Conservation (phyloP, 768 basidiomycete genomes). For the Pleurotus cornucopiae region DNA sequence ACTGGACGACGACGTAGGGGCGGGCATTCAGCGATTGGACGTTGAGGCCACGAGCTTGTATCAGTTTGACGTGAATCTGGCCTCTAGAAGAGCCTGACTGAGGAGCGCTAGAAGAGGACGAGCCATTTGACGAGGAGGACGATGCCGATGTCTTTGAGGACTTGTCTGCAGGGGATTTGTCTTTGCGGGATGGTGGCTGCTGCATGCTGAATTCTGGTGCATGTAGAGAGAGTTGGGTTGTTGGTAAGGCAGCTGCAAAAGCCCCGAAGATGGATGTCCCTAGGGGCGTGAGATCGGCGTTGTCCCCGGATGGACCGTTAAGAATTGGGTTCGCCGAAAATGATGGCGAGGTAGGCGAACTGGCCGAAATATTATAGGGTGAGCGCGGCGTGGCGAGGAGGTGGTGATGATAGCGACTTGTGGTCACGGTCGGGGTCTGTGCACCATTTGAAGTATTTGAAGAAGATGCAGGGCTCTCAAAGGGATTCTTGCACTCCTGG, state of each 20-base stretch:
- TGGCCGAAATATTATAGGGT: constrained; percentile 8
- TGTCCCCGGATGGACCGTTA: constrained; percentile 38
- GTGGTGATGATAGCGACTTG: constrained; percentile 28
- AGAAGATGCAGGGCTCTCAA: constrained; percentile 35
- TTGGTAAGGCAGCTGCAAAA: constrained; percentile 51
- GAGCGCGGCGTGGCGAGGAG: constrained; percentile 24
- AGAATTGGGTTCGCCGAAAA: constrained; percentile 24
- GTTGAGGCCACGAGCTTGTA: constrained; percentile 82
- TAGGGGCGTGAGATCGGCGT: constrained; percentile 39
- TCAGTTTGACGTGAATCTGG: constrained; percentile 94
- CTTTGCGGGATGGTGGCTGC: constrained; percentile 43
- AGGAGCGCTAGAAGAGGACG: constrained; percentile 26
- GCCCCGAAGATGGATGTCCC: constrained; percentile 39
- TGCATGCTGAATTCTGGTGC: constrained; percentile 83
- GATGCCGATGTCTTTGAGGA: constrained; percentile 37
- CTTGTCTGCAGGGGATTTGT: constrained; percentile 22
- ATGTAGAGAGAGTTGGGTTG: constrained; percentile 71
- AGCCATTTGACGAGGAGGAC: constrained; percentile 26
- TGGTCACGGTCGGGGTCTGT: constrained; percentile 24
- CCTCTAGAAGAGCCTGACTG: constrained; percentile 41
- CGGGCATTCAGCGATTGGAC: constrained; percentile 61
- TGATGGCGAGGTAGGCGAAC: constrained; percentile 17
- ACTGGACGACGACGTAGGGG: constrained; percentile 95
- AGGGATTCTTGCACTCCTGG: constrained; percentile 49
- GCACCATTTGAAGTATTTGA: constrained; percentile 14